Percentiles rank a stretch among this genome's conserved stretches.
Conservation (phyloP, 345 rosid genomes). For the Linum usitatissimum region DNA sequence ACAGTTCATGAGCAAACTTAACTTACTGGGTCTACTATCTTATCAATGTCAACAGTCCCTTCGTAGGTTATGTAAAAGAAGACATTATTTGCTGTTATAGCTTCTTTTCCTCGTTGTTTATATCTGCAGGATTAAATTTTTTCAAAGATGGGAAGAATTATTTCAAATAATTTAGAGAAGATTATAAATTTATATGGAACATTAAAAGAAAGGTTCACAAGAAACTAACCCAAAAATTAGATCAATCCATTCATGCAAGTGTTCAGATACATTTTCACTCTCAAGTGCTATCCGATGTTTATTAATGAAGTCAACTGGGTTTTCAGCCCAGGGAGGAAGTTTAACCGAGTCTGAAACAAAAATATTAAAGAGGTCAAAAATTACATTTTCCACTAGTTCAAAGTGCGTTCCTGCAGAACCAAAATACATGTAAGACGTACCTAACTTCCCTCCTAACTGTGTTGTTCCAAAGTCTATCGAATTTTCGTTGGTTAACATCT, state of each 20-base stretch:
- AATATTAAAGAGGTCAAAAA: conserved; percentile 6
- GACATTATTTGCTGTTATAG: conserved; percentile 83
- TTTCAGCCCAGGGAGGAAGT: conserved; percentile 97
- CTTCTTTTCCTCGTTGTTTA: conserved; percentile 98
- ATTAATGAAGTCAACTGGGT: conserved; percentile 83
- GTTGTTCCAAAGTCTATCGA: conserved; percentile 83
- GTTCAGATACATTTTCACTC: conserved; percentile 91
- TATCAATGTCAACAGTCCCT: conserved; percentile 87
- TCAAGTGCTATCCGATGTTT: conserved; percentile 93
- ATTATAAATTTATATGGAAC: not conserved
- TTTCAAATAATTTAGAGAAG: not conserved
- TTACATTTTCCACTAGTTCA: not conserved
- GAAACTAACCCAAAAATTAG: conserved; percentile 81
- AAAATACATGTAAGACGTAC: conserved; percentile 34
- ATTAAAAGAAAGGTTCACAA: not conserved
- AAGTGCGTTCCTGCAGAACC: not conserved
- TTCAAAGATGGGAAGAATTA: conserved; percentile 8
- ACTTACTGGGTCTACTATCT: conserved; percentile 80
- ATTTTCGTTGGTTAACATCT: conserved; percentile 81
- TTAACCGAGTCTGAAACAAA: conserved; percentile 62
- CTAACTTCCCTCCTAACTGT: conserved; percentile 83
- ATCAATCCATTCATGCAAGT: conserved; percentile 98
- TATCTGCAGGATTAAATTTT: conserved; percentile 39
- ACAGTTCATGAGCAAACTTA: conserved; percentile 7
- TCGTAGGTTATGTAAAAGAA: conserved; percentile 96